Conservation (phyloP, 768 basidiomycete species). For the Lactarius deliciosus region DNA sequence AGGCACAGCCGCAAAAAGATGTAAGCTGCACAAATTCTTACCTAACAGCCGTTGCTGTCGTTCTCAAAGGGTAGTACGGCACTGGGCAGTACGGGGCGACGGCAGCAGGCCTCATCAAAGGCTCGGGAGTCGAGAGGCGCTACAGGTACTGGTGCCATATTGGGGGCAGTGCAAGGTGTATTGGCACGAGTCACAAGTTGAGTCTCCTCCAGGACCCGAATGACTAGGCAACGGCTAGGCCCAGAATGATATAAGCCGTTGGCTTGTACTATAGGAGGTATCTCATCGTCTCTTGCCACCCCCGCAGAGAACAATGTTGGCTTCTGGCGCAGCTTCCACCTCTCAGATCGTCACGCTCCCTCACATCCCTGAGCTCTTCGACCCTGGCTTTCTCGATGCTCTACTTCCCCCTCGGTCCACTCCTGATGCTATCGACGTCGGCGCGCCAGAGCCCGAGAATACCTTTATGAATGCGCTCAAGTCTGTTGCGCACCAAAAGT, state of each 20-base stretch:
- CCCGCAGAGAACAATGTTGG: slow-evolving; percentile 18
- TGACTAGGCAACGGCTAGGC: neutral
- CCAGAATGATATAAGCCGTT: slow-evolving; percentile 2
- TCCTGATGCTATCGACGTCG: slow-evolving; percentile 6
- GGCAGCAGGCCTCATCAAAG: neutral
- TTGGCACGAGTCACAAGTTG: neutral
- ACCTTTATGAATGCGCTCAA: slow-evolving; percentile 57
- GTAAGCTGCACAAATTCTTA: neutral
- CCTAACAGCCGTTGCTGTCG: neutral
- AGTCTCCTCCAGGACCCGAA: neutral
- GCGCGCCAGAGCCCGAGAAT: slow-evolving; percentile 35
- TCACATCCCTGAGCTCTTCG: slow-evolving; percentile 55
- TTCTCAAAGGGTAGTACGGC: neutral
- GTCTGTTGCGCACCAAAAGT: slow-evolving; percentile 42
- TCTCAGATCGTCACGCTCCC: slow-evolving; percentile 55
- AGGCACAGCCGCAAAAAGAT: neutral
- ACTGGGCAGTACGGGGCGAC: neutral
- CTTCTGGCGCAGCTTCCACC: slow-evolving; percentile 31
- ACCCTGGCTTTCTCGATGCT: slow-evolving; percentile 54
- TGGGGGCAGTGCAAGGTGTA: neutral
- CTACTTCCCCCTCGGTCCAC: slow-evolving; percentile 44
- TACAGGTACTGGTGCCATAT: neutral
- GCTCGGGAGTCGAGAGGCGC: neutral
- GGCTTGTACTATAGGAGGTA: neutral
- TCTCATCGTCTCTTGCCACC: slow-evolving; percentile 6